These are phyloP conservation scores for Calonectria pseudoreteaudii DNA, from an alignment of 2,329 filamentous ascomycete genomes.

Conservation along the genomic window DNA sequence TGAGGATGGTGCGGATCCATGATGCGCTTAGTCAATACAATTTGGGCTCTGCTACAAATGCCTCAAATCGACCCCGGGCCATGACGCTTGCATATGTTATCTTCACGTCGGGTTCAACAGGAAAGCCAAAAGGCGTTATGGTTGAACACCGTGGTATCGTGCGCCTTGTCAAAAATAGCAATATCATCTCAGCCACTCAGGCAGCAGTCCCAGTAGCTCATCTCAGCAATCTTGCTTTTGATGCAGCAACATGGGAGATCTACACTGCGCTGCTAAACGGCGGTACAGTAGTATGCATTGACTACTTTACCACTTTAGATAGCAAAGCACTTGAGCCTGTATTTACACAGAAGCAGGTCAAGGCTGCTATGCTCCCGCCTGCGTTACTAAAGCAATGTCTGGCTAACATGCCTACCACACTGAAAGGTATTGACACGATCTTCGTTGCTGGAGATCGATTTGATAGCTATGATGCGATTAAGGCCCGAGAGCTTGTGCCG, in stretches of 20 bases:
- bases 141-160: background rate
- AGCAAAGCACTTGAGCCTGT: background rate
- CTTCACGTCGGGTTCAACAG: background rate
- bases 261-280: background rate
- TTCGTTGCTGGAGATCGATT: background rate
- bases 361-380: too few species aligned
- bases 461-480: too few species aligned
- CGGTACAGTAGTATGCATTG: background rate
- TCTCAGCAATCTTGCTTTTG: background rate
- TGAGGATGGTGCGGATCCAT: background rate
- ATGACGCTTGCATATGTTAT: background rate
- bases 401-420: too few species aligned
- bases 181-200: too few species aligned
- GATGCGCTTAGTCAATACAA: background rate
- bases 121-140: background rate
- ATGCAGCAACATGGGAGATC: background rate
- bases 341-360: too few species aligned
- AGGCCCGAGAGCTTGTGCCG: too few species aligned
- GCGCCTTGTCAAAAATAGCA: background rate
- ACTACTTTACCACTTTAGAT: background rate
- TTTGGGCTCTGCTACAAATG: background rate
- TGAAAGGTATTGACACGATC: too few species aligned
- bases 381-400: too few species aligned
- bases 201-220: too few species aligned
- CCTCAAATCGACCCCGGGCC: background rate